phyloP scores from a whole-genome alignment of 1,139 yeast species.

The Arxiozyma bovina region DNA sequence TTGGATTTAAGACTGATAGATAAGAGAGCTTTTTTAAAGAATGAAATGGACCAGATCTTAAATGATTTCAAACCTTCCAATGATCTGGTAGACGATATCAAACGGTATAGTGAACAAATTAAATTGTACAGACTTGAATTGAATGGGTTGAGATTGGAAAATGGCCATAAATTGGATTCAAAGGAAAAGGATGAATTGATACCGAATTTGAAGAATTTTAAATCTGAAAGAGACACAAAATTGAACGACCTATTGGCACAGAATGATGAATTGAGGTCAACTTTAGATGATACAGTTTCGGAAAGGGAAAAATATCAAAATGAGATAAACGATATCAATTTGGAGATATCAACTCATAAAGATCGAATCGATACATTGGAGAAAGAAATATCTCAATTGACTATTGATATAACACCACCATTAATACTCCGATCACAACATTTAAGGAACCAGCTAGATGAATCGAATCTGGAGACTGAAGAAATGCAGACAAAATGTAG shows the following conservation, averaged over 20 bases:
- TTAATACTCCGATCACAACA: background rate
- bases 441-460: background rate
- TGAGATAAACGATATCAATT: background rate
- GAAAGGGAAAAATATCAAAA: background rate
- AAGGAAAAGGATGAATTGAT: background rate
- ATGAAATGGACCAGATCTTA: conserved; percentile 12
- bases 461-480: background rate
- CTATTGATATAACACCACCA: background rate
- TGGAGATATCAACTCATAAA: background rate
- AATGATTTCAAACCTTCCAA: conserved; percentile 12
- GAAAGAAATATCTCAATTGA: background rate
- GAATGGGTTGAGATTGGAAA: background rate
- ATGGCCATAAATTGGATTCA: background rate
- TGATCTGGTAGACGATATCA: conserved; percentile 5
- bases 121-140: background rate
- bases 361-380: background rate
- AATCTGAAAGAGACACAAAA: background rate
- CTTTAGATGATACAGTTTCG: background rate
- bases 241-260: background rate
- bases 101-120: background rate
- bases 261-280: background rate
- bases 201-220: background rate
- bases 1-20: background rate
- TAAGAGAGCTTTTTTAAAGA: conserved; percentile 7
- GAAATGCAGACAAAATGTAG: background rate